Evolutionary conservation across 1,284 basidiomycete genomes (phyloP), one percentile per base, ranked within the genome.

Genomic region (Neonothopanus nambi): DNA sequence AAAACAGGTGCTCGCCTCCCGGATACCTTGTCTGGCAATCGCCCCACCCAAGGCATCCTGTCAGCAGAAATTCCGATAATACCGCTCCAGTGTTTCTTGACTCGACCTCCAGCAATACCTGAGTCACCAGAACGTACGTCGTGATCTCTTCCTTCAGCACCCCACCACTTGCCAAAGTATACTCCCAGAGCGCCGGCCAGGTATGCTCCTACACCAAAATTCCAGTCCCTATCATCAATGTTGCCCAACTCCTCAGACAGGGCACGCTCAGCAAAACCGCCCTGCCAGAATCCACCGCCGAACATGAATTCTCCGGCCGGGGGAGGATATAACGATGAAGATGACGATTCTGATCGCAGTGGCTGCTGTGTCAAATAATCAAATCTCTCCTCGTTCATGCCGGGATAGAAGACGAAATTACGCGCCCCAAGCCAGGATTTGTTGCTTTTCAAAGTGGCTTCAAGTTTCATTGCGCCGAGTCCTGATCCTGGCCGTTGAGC

Each of bases 341-440:
- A 44, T n/a, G 21, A 7, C n/a, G 3, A 4, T 13, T 38, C 13
- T 23, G 61, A 68, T 70, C 47, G 70, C 67, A 61, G 51, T 5
- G 80, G 79, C 39, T 87, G 78, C 65, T 91, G 87, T 1, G 87
- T 89, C 55, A 90, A 78, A 65, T 91, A 91, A 63, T 91, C 86
- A 63, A 78, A 89, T 12, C 78, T 69, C 51, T 67, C 54, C 41
- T 53, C 47, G 41, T 64, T 24, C 44, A 67, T 60, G n/a, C 67
- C 71, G 7, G 78, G 73, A 62, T 78, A 82, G 63, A 89, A 82
- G 28, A 86, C 71, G 63, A 82, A 87, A 4, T 82, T 79, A 18
- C 84, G 77, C 11, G 41, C 56, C 21, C 71, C 80, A 33, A 65
- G 57, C 51, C 61, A 66, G 17, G 69, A 55, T 26, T 49, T 41